Evolutionary conservation across 257 asterid species (phyloP), one percentile per base, ranked within the genome.

Genomic region (Perilla frutescens): DNA sequence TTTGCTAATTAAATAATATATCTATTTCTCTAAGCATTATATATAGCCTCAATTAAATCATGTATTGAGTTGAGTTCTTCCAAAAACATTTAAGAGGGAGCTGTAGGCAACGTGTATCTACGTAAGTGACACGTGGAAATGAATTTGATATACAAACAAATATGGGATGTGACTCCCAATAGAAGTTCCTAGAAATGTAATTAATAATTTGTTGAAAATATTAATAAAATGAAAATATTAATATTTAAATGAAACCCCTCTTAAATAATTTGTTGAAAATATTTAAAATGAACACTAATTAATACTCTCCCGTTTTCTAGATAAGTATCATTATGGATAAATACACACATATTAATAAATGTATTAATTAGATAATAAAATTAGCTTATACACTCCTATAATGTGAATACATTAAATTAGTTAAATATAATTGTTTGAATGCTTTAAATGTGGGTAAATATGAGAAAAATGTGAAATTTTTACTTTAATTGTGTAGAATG

Each of bases 141-240:
- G 11, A 20, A 44, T 43, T 63, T 63, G 43, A 44, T 20, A 43
- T 45, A 20, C 12, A 8, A 15, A 0, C 37, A 34, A 44, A 10
- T 8, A 40, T 2, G 31, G 37, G 47, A 8, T 6, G 29, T 62
- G 51, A 15, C 68, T 15, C n/a, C 5, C 5, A 5, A 12, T 32
- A 68, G 73, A 68, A 68, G 63, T 36, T 53, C 63, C 63, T 51
- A 68, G 73, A 68, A 67, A 51, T 68, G 0, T 53, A 3, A 55
- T 20, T 3, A 32, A 31, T 9, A 10, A 40, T 3, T 4, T 3
- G 39, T 13, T 9, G 1, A 39, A 62, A 29, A 7, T 1, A 54
- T 15, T 15, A n/a, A n/a, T 54, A 53, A 7, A 53, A 15, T 5
- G 26, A 7, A 7, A n/a, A n/a, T n/a, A n/a, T n/a, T n/a, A n/a